Evolutionary conservation across 1,139 yeast species (phyloP).

Genomic region (Lodderomyces margitis): DNA sequence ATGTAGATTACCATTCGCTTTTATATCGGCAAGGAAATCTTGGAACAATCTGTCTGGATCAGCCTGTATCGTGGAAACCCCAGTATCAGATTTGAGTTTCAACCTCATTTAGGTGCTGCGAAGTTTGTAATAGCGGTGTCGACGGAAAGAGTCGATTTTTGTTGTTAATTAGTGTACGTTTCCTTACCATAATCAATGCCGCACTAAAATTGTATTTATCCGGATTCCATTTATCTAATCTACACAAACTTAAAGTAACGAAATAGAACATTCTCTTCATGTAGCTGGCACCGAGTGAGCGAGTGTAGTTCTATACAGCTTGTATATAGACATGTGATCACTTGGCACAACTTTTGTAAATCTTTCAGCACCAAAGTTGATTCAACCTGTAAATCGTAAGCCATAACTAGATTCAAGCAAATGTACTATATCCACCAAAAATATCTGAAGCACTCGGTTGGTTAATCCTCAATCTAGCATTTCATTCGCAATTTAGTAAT

Average conservation of each 20-base stretch:
- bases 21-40: slow-evolving; percentile 21
- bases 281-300: too few species aligned
- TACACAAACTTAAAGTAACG: too few species aligned
- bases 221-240: too few species aligned
- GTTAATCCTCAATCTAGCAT: too few species aligned
- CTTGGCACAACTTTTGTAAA: too few species aligned
- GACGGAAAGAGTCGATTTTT: background rate
- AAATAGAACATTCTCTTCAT: too few species aligned
- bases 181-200: background rate
- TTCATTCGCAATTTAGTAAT: too few species aligned
- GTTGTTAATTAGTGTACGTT: background rate
- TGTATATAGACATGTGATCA: background rate
- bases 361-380: too few species aligned
- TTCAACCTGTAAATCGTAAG: too few species aligned
- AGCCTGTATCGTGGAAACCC: slow-evolving; percentile 18
- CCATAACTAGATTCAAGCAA: too few species aligned
- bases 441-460: too few species aligned
- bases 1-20: slow-evolving; percentile 16
- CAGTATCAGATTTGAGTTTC: slow-evolving; percentile 22
- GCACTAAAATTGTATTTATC: background rate
- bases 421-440: too few species aligned
- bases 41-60: slow-evolving; percentile 12
- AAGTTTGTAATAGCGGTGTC: background rate
- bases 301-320: background rate
- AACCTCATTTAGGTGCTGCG: slow-evolving; percentile 21